phyloP scores from a whole-genome alignment of 192 early-diverging fungal genomes.

The Gonapodya sp. region DNA sequence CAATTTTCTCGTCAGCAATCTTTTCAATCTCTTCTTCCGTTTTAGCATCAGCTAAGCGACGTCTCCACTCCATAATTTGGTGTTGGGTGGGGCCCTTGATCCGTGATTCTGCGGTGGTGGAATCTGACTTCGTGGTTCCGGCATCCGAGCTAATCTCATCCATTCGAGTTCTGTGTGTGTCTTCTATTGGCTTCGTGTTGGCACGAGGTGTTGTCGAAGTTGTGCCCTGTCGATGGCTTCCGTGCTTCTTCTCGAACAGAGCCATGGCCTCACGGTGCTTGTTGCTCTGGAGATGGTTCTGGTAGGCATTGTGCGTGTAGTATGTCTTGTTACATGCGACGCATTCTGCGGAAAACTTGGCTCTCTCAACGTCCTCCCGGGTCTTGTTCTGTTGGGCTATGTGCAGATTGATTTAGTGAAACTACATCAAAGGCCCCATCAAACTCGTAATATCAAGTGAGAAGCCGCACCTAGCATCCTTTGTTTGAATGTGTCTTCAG shows the following conservation, averaged over 20 bases:
- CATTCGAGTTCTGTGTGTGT: background rate
- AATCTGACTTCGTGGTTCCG: background rate
- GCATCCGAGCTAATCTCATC: background rate
- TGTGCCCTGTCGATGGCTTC: background rate
- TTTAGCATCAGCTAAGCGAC: conserved; percentile 34
- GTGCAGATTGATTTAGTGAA: background rate
- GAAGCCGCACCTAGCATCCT: conserved; percentile 42
- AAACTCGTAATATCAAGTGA: background rate
- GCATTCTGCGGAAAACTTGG: conserved; percentile 33
- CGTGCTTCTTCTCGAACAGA: conserved; percentile 19
- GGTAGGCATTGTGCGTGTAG: conserved; percentile 71
- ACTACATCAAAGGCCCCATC: background rate
- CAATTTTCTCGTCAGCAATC: conserved; percentile 75
- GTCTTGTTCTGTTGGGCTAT: conserved; percentile 45
- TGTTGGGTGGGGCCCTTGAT: background rate
- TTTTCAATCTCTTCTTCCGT: conserved; percentile 47
- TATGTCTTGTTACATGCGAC: conserved; percentile 54
- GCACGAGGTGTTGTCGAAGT: background rate
- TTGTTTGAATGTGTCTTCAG: conserved; percentile 69
- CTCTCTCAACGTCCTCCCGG: conserved; percentile 27
- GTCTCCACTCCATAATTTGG: conserved; percentile 20
- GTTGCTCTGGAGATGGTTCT: conserved; percentile 85
- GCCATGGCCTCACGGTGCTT: conserved; percentile 75
- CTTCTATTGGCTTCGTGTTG: background rate
- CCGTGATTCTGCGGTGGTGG: background rate